These are phyloP conservation scores for Middelhovenomyces tepae DNA, from an alignment of 805 yeast genomes.

Conservation along the genomic window DNA sequence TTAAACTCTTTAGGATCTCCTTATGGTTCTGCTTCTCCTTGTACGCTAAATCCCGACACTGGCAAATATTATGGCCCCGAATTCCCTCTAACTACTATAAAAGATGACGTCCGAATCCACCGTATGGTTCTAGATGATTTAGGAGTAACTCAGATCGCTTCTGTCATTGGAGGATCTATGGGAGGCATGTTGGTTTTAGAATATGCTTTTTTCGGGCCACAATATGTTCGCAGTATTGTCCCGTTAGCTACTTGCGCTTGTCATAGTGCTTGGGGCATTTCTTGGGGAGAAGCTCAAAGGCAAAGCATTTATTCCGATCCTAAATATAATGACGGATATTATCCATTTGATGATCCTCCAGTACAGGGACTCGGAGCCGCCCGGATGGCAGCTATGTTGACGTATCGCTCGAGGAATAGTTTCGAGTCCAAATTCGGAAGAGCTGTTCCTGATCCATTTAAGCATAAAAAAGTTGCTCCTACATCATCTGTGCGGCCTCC, in stretches of 20 bases:
- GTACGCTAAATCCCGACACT: slow-evolving; percentile 69
- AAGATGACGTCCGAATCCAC: slow-evolving; percentile 84
- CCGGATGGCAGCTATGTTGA: slow-evolving; percentile 89
- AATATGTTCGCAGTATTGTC: slow-evolving; percentile 61
- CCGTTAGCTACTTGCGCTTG: slow-evolving; percentile 91
- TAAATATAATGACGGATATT: slow-evolving; percentile 84
- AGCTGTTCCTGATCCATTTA: slow-evolving; percentile 45
- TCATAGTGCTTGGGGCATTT: slow-evolving; percentile 97
- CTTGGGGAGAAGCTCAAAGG: slow-evolving; percentile 98
- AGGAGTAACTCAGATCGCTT: slow-evolving; percentile 71
- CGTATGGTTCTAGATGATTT: slow-evolving; percentile 66
- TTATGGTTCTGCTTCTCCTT: slow-evolving; percentile 90
- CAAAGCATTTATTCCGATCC: slow-evolving; percentile 96
- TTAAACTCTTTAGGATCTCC: slow-evolving; percentile 94
- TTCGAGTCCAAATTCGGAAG: slow-evolving; percentile 92
- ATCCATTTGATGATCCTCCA: slow-evolving; percentile 71
- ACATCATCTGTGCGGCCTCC: background rate
- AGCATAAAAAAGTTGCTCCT: slow-evolving; percentile 26
- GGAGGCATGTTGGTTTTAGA: slow-evolving; percentile 96
- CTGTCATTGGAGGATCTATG: slow-evolving; percentile 95
- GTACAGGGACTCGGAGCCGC: slow-evolving; percentile 87
- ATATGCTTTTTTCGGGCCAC: slow-evolving; percentile 62
- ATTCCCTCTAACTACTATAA: slow-evolving; percentile 87
- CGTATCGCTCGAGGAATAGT: slow-evolving; percentile 86
- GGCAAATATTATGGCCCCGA: slow-evolving; percentile 86